phyloP scores from a whole-genome alignment of 2,329 filamentous ascomycete species.

The Stachybotrys chlorohalonatus region DNA sequence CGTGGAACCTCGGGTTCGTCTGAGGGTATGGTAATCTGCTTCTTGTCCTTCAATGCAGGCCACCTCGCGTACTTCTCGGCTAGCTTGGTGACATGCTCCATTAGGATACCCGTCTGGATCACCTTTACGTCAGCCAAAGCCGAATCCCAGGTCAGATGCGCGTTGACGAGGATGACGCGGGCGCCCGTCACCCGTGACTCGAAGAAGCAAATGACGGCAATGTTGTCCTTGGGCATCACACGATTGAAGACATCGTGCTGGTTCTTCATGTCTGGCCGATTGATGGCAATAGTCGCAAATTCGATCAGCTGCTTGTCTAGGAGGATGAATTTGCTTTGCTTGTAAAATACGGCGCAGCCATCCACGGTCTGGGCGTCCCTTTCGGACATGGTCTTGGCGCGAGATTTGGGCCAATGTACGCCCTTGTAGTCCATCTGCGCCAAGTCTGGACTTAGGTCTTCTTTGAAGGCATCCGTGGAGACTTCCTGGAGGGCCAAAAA shows the following conservation, averaged over 20 bases:
- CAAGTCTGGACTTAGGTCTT: conserved; percentile 80
- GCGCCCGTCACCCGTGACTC: conserved; percentile 89
- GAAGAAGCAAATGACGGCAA: conserved; percentile 84
- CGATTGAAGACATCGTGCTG: conserved; percentile 97
- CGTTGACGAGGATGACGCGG: conserved; percentile 85
- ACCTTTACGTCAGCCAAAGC: conserved; percentile 88
- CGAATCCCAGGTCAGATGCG: conserved; percentile 92
- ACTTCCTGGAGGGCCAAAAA: conserved; percentile 92
- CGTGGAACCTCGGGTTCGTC: conserved; percentile 37
- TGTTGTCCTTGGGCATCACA: conserved; percentile 97
- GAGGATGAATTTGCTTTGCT: conserved; percentile 85
- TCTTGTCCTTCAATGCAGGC: conserved; percentile 77
- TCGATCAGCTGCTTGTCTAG: conserved; percentile 93
- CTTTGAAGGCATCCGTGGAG: conserved; percentile 83
- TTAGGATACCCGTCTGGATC: conserved; percentile 88
- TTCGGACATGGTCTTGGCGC: conserved; percentile 85
- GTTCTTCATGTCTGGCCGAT: conserved; percentile 92
- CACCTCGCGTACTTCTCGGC: conserved; percentile 77
- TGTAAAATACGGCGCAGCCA: conserved; percentile 95
- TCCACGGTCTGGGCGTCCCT: conserved; percentile 86
- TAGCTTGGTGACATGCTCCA: conserved; percentile 82
- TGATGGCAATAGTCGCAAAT: conserved; percentile 86
- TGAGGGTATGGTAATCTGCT: conserved; percentile 37
- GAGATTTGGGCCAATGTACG: conserved; percentile 82
- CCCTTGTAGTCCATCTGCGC: conserved; percentile 87